These are phyloP conservation scores for Aspergillus fumigatiaffinis DNA, from an alignment of 2,329 filamentous ascomycete species.

Conservation along the genomic window DNA sequence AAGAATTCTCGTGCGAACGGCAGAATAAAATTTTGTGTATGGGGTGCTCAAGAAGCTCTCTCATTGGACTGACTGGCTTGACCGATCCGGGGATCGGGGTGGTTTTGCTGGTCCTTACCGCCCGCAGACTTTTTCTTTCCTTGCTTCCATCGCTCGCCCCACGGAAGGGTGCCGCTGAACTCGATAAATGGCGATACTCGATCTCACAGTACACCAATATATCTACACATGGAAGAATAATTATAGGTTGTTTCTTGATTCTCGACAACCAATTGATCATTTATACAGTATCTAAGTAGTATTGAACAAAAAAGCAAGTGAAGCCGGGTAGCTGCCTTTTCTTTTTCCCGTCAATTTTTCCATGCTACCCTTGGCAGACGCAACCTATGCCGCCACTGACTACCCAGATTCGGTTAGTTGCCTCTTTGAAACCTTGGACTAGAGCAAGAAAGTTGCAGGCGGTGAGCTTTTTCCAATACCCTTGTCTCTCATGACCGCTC, in stretches of 20 bases:
- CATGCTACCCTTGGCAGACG: neutral
- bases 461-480: neutral
- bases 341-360: neutral
- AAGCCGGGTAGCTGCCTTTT: neutral
- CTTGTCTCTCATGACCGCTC: neutral
- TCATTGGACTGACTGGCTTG: constrained; percentile 18
- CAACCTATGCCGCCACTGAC: neutral
- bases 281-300: neutral
- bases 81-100: constrained; percentile 17
- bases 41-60: constrained; percentile 14
- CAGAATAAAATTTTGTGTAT: constrained; percentile 26
- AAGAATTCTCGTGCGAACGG: constrained; percentile 12
- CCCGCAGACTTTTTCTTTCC: constrained; percentile 14
- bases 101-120: constrained; percentile 19
- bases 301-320: neutral
- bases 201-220: neutral
- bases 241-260: neutral
- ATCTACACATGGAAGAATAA: neutral
- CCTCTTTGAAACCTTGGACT: neutral
- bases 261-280: neutral
- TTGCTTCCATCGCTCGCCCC: neutral
- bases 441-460: neutral
- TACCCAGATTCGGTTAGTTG: neutral
- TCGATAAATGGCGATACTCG: neutral
- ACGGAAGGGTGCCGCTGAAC: neutral